phyloP scores from a whole-genome alignment of 768 basidiomycete genomes.

The Albatrellus ellisii region DNA sequence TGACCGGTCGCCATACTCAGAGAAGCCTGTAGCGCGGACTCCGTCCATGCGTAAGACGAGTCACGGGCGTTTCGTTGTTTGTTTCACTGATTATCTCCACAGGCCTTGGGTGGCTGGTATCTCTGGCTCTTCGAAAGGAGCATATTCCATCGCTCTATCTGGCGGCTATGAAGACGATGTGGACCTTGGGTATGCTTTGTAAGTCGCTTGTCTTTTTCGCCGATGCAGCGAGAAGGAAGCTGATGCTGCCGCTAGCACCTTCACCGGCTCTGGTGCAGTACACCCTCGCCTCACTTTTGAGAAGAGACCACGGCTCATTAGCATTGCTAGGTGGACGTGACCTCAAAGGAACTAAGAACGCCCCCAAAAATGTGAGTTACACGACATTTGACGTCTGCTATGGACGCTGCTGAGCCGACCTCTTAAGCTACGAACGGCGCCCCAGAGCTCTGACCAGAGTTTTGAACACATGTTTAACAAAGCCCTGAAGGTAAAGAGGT shows the following conservation, averaged over 20 bases:
- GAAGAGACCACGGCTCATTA: background rate
- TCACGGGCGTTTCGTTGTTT: background rate
- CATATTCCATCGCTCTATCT: conserved; percentile 77
- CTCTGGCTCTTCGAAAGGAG: conserved; percentile 48
- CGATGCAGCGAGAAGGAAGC: background rate
- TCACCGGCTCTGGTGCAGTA: conserved; percentile 55
- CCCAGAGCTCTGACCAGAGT: conserved; percentile 72
- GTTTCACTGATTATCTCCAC: conserved; percentile 2
- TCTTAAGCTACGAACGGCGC: conserved; percentile 73
- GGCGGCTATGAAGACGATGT: conserved; percentile 86
- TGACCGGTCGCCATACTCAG: conserved; percentile 18
- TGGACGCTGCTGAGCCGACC: background rate
- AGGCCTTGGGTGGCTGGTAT: conserved; percentile 85
- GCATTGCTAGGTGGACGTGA: conserved; percentile 60
- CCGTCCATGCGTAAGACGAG: conserved; percentile 72
- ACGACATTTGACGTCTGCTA: background rate
- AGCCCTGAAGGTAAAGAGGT: conserved; percentile 39
- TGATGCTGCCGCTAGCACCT: conserved; percentile 39
- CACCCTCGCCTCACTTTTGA: background rate
- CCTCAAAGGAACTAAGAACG: conserved; percentile 68
- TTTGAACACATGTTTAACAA: conserved; percentile 67
- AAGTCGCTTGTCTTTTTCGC: conserved; percentile 20
- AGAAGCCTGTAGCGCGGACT: conserved; percentile 55
- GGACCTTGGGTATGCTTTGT: conserved; percentile 76
- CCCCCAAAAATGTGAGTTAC: conserved; percentile 67